phyloP scores from a whole-genome alignment of 1,284 basidiomycete genomes.

The Flammula alnicola region DNA sequence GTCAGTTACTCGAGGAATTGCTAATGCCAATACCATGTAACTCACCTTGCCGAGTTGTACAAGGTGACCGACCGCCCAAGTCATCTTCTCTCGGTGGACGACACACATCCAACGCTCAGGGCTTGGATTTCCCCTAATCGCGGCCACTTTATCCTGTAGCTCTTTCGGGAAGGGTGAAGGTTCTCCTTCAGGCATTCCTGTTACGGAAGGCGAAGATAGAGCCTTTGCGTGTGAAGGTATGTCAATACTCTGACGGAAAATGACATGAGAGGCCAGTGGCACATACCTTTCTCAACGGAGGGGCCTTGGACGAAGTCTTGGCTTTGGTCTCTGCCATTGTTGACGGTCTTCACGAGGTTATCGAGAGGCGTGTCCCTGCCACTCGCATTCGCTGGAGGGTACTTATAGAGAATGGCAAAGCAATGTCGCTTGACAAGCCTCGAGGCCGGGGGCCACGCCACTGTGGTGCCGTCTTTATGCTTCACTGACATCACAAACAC shows the following conservation, averaged over 20 bases:
- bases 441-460: too few species aligned
- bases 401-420: too few species aligned
- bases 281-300: too few species aligned
- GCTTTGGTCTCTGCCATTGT: too few species aligned
- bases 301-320: too few species aligned
- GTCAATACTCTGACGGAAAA: constrained; percentile 22
- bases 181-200: background rate
- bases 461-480: too few species aligned
- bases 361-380: too few species aligned
- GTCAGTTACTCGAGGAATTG: background rate
- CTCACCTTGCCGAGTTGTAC: background rate
- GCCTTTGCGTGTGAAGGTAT: background rate
- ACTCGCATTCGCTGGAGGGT: too few species aligned
- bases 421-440: too few species aligned
- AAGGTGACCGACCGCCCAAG: background rate
- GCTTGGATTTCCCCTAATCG: background rate
- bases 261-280: too few species aligned
- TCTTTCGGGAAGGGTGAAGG: constrained; percentile 1
- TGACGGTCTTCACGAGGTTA: too few species aligned
- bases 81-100: background rate
- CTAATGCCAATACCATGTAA: background rate
- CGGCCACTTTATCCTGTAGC: constrained; percentile 1
- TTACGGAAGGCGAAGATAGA: background rate
- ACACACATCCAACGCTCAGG: background rate
- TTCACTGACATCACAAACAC: too few species aligned